phyloP scores from a whole-genome alignment of 2,329 filamentous ascomycete genomes.

The Metarhizium sp. region DNA sequence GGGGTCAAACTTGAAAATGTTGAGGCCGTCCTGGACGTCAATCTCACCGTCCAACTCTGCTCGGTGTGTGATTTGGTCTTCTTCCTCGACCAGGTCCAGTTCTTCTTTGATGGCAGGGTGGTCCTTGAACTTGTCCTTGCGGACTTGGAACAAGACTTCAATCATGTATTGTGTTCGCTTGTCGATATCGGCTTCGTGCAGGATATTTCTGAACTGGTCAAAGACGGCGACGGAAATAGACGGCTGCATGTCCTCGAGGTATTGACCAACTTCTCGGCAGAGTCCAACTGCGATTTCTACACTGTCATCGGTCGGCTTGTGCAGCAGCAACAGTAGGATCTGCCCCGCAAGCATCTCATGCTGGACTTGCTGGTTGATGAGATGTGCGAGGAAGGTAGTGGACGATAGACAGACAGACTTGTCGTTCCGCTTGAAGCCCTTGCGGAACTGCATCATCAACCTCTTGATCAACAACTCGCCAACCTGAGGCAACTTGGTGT shows the following conservation, averaged over 20 bases:
- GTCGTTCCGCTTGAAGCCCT: constrained; percentile 93
- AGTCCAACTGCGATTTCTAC: constrained; percentile 95
- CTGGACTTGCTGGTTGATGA: constrained; percentile 92
- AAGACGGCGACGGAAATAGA: constrained; percentile 84
- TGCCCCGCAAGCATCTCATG: constrained; percentile 91
- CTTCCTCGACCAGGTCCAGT: constrained; percentile 89
- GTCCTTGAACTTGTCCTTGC: constrained; percentile 95
- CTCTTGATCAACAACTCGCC: constrained; percentile 83
- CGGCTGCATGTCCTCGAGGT: constrained; percentile 89
- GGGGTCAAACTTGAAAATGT: constrained; percentile 90
- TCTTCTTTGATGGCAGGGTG: constrained; percentile 87
- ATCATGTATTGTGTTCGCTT: constrained; percentile 99
- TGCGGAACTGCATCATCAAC: constrained; percentile 84
- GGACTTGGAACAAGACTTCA: constrained; percentile 91
- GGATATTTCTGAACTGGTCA: constrained; percentile 88
- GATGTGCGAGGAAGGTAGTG: constrained; percentile 88
- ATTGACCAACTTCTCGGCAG: constrained; percentile 86
- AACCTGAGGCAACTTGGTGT: constrained; percentile 91
- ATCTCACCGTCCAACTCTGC: constrained; percentile 75
- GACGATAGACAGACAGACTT: constrained; percentile 90
- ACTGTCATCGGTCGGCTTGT: constrained; percentile 94
- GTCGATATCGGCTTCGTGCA: constrained; percentile 95
- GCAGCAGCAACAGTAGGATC: constrained; percentile 80
- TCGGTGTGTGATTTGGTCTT: constrained; percentile 93
- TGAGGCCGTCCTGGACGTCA: constrained; percentile 77